phyloP scores from a whole-genome alignment of 2,329 filamentous ascomycete species.

The Verticillium albo-atrum region DNA sequence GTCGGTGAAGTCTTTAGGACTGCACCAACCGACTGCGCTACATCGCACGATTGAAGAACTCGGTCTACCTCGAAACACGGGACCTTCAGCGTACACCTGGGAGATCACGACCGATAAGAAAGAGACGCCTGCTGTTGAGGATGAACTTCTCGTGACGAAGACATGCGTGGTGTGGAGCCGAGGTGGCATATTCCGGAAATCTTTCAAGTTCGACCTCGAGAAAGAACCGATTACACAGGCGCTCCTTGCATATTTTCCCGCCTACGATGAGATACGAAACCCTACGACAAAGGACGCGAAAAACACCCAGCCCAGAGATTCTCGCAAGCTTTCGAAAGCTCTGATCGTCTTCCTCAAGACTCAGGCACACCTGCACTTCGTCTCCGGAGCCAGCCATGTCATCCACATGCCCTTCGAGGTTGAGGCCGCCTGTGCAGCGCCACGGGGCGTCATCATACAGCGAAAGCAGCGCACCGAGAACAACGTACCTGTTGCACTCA shows the following conservation, averaged over 20 bases:
- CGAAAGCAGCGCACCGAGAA: conserved; percentile 60
- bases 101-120: conserved; percentile 47
- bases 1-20: conserved; percentile 81
- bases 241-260: conserved; percentile 76
- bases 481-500: conserved; percentile 47
- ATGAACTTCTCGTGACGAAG: conserved; percentile 75
- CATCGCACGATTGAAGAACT: conserved; percentile 78
- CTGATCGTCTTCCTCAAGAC: conserved; percentile 89
- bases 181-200: conserved; percentile 77
- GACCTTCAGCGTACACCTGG: conserved; percentile 70
- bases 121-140: conserved; percentile 48
- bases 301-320: conserved; percentile 6
- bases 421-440: conserved; percentile 77
- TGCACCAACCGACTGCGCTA: conserved; percentile 83
- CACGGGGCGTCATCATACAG: conserved; percentile 81
- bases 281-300: conserved; percentile 5
- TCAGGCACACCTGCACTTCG: conserved; percentile 89
- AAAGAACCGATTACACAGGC: conserved; percentile 84
- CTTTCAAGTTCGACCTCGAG: conserved; percentile 82
- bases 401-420: conserved; percentile 94
- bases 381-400: conserved; percentile 82
- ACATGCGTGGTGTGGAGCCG: conserved; percentile 84
- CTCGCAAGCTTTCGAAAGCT: conserved; percentile 52
- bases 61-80: conserved; percentile 65
- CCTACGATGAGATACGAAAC: conserved; percentile 34